These are phyloP conservation scores for Plenodomus tracheiphilus DNA, from an alignment of 2,329 filamentous ascomycete species.

Conservation along the genomic window DNA sequence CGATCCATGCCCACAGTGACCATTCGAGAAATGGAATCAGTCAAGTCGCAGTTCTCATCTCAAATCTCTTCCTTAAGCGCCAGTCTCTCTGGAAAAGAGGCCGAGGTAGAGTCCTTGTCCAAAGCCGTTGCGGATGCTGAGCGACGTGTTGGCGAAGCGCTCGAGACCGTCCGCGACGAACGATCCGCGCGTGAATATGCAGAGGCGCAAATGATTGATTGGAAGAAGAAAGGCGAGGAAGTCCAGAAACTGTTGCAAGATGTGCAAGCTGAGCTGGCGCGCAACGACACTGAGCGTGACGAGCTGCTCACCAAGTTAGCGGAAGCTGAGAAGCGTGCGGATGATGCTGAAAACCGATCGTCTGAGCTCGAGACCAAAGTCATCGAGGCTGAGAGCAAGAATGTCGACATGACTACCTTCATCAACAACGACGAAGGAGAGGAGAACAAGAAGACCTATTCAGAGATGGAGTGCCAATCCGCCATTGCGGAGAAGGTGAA, in stretches of 20 bases:
- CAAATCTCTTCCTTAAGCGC: slow-evolving; percentile 95
- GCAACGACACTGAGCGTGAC: slow-evolving; percentile 78
- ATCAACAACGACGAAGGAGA: slow-evolving; percentile 42
- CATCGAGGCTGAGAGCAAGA: slow-evolving; percentile 64
- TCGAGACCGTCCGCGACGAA: slow-evolving; percentile 82
- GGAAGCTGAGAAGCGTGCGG: slow-evolving; percentile 72
- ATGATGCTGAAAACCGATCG: slow-evolving; percentile 74
- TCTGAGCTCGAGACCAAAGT: slow-evolving; percentile 64
- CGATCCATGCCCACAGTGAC: slow-evolving; percentile 89
- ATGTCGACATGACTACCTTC: slow-evolving; percentile 69
- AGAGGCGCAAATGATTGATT: slow-evolving; percentile 74
- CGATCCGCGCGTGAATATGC: slow-evolving; percentile 70
- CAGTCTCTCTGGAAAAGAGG: slow-evolving; percentile 88
- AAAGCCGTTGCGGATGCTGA: slow-evolving; percentile 88
- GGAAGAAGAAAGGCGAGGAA: slow-evolving; percentile 83
- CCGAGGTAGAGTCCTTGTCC: slow-evolving; percentile 85
- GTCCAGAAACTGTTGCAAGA: slow-evolving; percentile 80
- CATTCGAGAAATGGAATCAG: slow-evolving; percentile 85
- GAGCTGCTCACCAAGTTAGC: slow-evolving; percentile 74
- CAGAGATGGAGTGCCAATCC: slow-evolving; percentile 51
- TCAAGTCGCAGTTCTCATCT: slow-evolving; percentile 88
- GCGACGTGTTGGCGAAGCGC: slow-evolving; percentile 82
- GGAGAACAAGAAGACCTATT: slow-evolving; percentile 41
- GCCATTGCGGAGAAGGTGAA: slow-evolving; percentile 93
- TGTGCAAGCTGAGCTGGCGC: slow-evolving; percentile 79